Evolutionary conservation across 2,329 filamentous ascomycete genomes (phyloP).

Genomic region (Anthostomella pinea): DNA sequence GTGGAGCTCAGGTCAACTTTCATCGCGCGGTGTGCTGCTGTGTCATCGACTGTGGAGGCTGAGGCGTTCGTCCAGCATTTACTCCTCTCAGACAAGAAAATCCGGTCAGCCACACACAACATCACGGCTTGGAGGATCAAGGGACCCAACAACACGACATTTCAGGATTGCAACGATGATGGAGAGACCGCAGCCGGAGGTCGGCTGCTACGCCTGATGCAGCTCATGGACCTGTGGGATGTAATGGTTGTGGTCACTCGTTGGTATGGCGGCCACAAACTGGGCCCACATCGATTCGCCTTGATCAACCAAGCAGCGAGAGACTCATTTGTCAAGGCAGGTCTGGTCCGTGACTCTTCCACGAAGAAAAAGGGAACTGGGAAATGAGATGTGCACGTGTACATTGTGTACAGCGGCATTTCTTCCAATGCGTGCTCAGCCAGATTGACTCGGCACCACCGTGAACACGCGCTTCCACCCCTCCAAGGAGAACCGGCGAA

Average conservation of each 20-base stretch:
- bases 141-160: slow-evolving; percentile 53
- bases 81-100: slow-evolving; percentile 76
- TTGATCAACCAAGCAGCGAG: slow-evolving; percentile 84
- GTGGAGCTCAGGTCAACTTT: slow-evolving; percentile 87
- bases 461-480: too few relatives aligned
- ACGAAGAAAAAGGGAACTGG: slow-evolving; percentile 42
- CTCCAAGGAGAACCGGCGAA: too few relatives aligned
- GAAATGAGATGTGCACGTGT: slow-evolving; percentile 16
- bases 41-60: slow-evolving; percentile 69
- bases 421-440: too few relatives aligned
- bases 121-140: slow-evolving; percentile 91
- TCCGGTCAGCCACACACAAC: slow-evolving; percentile 87
- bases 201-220: slow-evolving; percentile 82
- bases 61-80: slow-evolving; percentile 70
- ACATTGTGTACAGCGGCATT: too few relatives aligned
- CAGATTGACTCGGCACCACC: too few relatives aligned
- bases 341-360: slow-evolving; percentile 57
- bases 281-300: slow-evolving; percentile 86
- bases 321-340: slow-evolving; percentile 78
- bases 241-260: slow-evolving; percentile 88
- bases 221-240: slow-evolving; percentile 92
- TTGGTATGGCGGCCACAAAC: slow-evolving; percentile 90
- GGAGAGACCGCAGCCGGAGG: slow-evolving; percentile 91
- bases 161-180: slow-evolving; percentile 94
- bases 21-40: slow-evolving; percentile 70